Base-by-base conservation (phyloP, 2,329 filamentous ascomycete genomes). In the Diplocarpon rosae region DNA sequence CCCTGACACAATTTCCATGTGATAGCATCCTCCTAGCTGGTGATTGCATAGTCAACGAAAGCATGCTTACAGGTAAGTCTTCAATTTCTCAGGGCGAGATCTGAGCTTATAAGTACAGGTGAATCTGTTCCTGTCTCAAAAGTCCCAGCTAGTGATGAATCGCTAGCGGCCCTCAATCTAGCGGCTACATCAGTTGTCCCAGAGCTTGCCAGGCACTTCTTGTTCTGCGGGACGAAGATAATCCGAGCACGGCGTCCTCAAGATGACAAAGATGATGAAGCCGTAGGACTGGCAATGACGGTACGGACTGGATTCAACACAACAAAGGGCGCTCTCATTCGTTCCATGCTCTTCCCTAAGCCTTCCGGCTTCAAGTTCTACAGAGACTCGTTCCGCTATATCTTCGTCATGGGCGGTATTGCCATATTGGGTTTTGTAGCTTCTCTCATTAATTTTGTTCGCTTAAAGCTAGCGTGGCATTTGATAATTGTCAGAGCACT, bases 311-410 rank as follows among this genome's bases (percentile, higher is more conserved):
- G 92, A 1, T 98, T 98, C 66, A 93, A 93, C 62, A 98, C 92
- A 0, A 98, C 92, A 1, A 98, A 98, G 63, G 92, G 92, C 17
- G 86, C 92, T 9, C 69, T 98, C 14, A 88, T 98, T 47, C 83
- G 92, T 17, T 96, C 92, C 0, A 98, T 98, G 90, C 75, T 98
- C 31, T 98, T 98, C 61, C 93, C 92, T 0, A 98, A 98, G 60
- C 92, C 92, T 1, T 95, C 90, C 0, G 90, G 90, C 0, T 98
- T 98, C 75, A 96, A 93, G 59, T 98, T 98, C 62, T 98, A 98
- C 63, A 79, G 87, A 34, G 92, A 98, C 63, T 95, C 90, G 0
- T 98, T 98, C 66, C 80, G 89, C 16, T 98, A 98, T 62, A 96
- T 98, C 48, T 88, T 85, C 3, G 92, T 98, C 48, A 98, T 98